These are phyloP conservation scores for Podospora didyma DNA, from an alignment of 495 filamentous ascomycete genomes.

Conservation along the genomic window DNA sequence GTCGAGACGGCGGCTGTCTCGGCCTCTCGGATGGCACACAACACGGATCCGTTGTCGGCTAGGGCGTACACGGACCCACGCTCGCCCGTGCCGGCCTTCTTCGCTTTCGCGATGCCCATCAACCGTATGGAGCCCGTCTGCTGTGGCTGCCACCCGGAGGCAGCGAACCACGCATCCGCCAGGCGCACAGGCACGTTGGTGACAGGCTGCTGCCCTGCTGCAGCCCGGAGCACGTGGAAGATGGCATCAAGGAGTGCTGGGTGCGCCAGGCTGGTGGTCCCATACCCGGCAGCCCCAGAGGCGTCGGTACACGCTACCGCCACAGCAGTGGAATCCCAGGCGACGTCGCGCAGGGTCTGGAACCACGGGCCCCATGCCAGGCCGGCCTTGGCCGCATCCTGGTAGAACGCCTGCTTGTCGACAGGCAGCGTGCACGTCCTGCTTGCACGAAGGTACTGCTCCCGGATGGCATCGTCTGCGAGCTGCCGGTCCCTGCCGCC, in stretches of 20 bases:
- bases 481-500: conserved; percentile 8
- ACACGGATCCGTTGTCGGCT: too few relatives aligned
- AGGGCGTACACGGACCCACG: too few relatives aligned
- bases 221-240: conserved; percentile 28
- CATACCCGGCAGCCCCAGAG: conserved; percentile 10
- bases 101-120: background rate
- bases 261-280: conserved; percentile 31
- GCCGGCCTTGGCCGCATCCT: conserved; percentile 18
- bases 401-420: conserved; percentile 25
- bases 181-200: background rate
- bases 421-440: conserved; percentile 15
- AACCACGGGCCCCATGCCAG: conserved; percentile 26
- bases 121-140: background rate
- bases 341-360: conserved; percentile 24
- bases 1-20: background rate
- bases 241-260: conserved; percentile 36
- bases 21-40: too few relatives aligned
- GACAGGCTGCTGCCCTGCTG: background rate
- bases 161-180: background rate
- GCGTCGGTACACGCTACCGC: conserved; percentile 19
- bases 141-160: too few relatives aligned
- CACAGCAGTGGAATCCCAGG: conserved; percentile 20
- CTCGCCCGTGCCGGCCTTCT: too few relatives aligned
- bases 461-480: background rate
- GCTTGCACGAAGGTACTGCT: background rate